Evolutionary conservation across 73 alveolate genomes (phyloP), one percentile per base, ranked within the genome.

Genomic region (Blepharisma japonicum): DNA sequence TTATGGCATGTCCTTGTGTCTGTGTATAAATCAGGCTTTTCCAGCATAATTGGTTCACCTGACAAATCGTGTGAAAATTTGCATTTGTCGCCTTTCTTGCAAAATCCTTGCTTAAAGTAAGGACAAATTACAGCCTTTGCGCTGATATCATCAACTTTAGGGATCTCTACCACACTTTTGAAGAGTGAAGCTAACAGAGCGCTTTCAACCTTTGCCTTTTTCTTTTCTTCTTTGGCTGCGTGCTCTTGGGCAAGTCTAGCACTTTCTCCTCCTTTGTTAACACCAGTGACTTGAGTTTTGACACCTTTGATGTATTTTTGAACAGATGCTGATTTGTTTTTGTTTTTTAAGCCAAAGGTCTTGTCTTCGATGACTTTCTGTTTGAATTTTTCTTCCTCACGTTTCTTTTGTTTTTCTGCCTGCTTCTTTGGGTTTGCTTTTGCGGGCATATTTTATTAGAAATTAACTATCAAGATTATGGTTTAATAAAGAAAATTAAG

Each of bases 301-400:
- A 81, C 87, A 55, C 80, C 86, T 86, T 87, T 87, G 55, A 76
- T 81, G 84, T 66, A 84, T 88, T 93, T 91, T 86, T 96, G 89
- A 6, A 95, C 99, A 18, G 95, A 81, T 72, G 90, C 90, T 14
- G 98, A 90, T 84, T 96, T 96, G 81, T 96, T 92, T 88, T 96
- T 96, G 85, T 96, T 96, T 89, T 96, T 96, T 42, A 96, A 88
- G 21, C 99, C 99, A 86, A 96, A 96, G 18, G 99, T 96, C 86
- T 89, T 95, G 80, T 96, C 99, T 72, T 96, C 98, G 51, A 96
- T 90, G 83, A 96, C 84, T 86, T 96, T 96, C 77, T 95, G 98
- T 56, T 94, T 92, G 84, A 88, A 81, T 82, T 96, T 96, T 56
- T 81, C 56, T 71, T 91, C 98, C 5, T 97, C 89, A 84, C 95